These are phyloP conservation scores for Saccharomyces kudriavzevii DNA, from an alignment of 805 yeast genomes.

Conservation along the genomic window DNA sequence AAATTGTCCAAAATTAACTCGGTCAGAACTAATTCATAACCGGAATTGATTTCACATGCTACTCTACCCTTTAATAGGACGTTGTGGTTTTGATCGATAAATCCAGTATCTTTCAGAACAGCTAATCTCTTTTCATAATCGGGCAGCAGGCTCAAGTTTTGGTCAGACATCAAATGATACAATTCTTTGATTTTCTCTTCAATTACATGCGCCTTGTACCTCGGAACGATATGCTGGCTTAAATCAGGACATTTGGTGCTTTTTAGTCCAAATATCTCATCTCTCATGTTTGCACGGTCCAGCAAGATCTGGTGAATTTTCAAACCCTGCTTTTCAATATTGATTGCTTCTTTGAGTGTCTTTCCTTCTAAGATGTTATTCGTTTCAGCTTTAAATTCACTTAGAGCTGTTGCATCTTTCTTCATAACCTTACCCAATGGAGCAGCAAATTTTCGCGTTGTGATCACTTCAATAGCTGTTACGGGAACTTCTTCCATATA, in stretches of 20 bases:
- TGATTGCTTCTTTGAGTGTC: conserved; percentile 20
- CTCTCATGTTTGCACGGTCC: conserved; percentile 23
- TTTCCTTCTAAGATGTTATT: conserved; percentile 15
- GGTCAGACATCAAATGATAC: conserved; percentile 66
- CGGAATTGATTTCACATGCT: conserved; percentile 85
- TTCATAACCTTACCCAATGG: conserved; percentile 24
- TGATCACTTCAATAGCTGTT: conserved; percentile 25
- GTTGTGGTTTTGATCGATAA: conserved; percentile 67
- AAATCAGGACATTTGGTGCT: conserved; percentile 37
- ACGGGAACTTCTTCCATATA: conserved; percentile 24
- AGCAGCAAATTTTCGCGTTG: conserved; percentile 20
- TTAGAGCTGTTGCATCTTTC: conserved; percentile 20
- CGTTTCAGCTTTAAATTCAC: conserved; percentile 19
- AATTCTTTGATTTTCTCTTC: conserved; percentile 46
- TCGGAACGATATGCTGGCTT: conserved; percentile 36
- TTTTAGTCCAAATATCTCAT: conserved; percentile 13
- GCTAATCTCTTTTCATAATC: conserved; percentile 85
- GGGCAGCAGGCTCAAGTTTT: conserved; percentile 81
- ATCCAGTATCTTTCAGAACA: conserved; percentile 71
- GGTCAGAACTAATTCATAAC: conserved; percentile 84
- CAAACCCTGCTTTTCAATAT: conserved; percentile 23
- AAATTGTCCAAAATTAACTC: conserved; percentile 87
- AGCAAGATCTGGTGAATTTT: conserved; percentile 25
- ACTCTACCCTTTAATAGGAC: conserved; percentile 78
- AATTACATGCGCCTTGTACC: conserved; percentile 40